Evolutionary conservation across 129 eudicot genomes (phyloP).

Genomic region (Chrysanthemum makinoi): DNA sequence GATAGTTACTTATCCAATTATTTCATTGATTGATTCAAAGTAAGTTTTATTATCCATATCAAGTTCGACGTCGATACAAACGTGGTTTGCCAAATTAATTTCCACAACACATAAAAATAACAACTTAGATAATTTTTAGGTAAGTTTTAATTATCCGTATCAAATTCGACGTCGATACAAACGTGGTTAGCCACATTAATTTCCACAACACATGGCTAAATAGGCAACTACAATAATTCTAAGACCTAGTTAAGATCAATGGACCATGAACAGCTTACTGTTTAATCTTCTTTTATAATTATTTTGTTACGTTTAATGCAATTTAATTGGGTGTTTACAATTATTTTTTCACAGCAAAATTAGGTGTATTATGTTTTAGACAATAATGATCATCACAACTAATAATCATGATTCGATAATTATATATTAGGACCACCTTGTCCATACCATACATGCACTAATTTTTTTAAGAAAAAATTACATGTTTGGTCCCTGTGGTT

Average conservation of each 20-base stretch:
- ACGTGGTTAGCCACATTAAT: background rate
- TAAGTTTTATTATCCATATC: too few species aligned
- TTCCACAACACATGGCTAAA: background rate
- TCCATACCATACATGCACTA: background rate
- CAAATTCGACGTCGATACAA: background rate
- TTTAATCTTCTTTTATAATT: slow-evolving; percentile 18
- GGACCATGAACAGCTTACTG: slow-evolving; percentile 4
- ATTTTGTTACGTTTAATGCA: slow-evolving; percentile 28
- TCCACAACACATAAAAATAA: too few species aligned
- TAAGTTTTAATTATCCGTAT: too few species aligned
- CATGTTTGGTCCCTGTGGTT: too few species aligned
- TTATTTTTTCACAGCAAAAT: slow-evolving; percentile 24
- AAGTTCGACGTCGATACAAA: background rate
- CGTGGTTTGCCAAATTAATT: background rate
- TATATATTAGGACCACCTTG: slow-evolving; percentile 18
- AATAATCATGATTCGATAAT: slow-evolving; percentile 20
- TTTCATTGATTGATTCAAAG: too few species aligned
- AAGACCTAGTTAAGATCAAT: slow-evolving; percentile 1
- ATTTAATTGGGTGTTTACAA: slow-evolving; percentile 14
- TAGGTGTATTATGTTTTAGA: slow-evolving; percentile 26
- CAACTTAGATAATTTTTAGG: too few species aligned
- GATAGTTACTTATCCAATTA: too few species aligned
- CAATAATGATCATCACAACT: slow-evolving; percentile 17
- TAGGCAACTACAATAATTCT: background rate
- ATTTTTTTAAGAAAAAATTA: too few species aligned